Base-by-base conservation (phyloP, 2,329 filamentous ascomycete genomes). In the Coniochaeta hoffmannii region DNA sequence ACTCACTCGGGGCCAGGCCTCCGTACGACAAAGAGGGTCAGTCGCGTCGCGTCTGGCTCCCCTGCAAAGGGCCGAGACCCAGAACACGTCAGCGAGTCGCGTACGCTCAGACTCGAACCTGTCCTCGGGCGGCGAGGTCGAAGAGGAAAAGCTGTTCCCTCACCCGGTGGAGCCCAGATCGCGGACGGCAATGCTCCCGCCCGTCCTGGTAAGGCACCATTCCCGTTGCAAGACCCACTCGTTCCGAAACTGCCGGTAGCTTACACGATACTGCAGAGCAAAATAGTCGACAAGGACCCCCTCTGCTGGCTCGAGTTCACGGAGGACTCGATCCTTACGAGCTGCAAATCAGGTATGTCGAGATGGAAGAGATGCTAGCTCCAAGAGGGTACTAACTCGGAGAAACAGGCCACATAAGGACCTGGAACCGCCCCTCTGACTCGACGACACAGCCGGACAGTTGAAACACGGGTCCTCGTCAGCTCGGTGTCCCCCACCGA, bases 261-360 rank as follows among this genome's bases (percentile, higher is more conserved):
- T 51, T 4, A 31, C 49, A n/a, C 28, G 5, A 9, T 11, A 22
- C n/a, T 14, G 58, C 64, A 92, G 76, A 90, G 88, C 50, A 97
- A 96, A 70, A 76, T 81, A 12, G 84, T 96, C 34, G 91, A 96
- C 69, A 83, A 86, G 58, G 90, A 97, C 70, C 91, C 92, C 54
- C 77, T 96, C 49, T 89, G 85, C 69, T 96, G 92, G 87, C 73
- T 99, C 36, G 89, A 86, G n/a, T 99, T 99, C 65, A 92, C 93
- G 55, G 88, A 97, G 68, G 87, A 96, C 64, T 88, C 88, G 60
- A 96, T 99, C 62, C 86, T 97, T 66, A 97, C 91, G 34, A 90
- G 90, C 62, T 97, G 91, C 73, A 88, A 90, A 67, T 89, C 86
- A 73, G 93, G 93, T 95, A 76, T 71, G 86, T 77, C 26, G 14